Percentiles rank a stretch among this genome's conserved stretches.
These are phyloP conservation scores for Elongisporangium anandrum DNA, from an alignment of 352 stramenopile genomes.

Conservation along the genomic window DNA sequence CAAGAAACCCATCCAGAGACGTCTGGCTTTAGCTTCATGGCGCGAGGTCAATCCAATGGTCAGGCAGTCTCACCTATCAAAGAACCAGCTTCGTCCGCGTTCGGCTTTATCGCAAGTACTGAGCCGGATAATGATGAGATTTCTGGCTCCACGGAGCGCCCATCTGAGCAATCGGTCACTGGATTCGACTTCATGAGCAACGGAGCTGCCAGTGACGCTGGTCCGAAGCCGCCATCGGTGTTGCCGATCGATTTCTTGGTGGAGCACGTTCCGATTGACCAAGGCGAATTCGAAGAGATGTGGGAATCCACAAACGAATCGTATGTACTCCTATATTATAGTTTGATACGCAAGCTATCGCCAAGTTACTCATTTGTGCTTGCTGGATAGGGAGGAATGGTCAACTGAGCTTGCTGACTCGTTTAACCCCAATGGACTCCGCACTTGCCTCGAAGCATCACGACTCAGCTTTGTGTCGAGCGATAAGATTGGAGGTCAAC, in stretches of 20 bases:
- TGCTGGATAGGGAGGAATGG: slow-evolving; percentile 60
- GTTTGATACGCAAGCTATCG: too few species aligned
- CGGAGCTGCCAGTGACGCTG: slow-evolving; percentile 4
- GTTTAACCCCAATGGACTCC: slow-evolving; percentile 52
- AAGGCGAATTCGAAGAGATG: slow-evolving; percentile 62
- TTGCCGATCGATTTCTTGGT: slow-evolving; percentile 58
- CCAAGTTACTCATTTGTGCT: slow-evolving; percentile 12
- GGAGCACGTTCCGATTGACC: slow-evolving; percentile 34
- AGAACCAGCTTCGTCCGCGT: slow-evolving; percentile 40
- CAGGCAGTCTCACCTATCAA: slow-evolving; percentile 5
- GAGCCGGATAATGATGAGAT: slow-evolving; percentile 37
- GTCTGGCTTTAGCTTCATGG: slow-evolving; percentile 55
- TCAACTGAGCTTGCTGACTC: slow-evolving; percentile 50
- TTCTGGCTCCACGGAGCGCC: slow-evolving; percentile 40
- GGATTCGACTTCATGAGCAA: slow-evolving; percentile 41
- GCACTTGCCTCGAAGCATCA: slow-evolving; percentile 54
- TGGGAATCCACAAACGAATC: slow-evolving; percentile 78
- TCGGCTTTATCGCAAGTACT: slow-evolving; percentile 66
- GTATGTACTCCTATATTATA: too few species aligned
- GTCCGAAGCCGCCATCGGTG: slow-evolving; percentile 25
- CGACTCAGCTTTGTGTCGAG: slow-evolving; percentile 65
- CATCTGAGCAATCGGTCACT: slow-evolving; percentile 29
- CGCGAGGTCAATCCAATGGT: slow-evolving; percentile 2
- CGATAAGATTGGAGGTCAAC: slow-evolving; percentile 70
- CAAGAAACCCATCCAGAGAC: not conserved